Evolutionary conservation across 179 eudicot genomes (phyloP), one percentile per base, ranked within the genome.

Genomic region (Vitellaria paradoxa): DNA sequence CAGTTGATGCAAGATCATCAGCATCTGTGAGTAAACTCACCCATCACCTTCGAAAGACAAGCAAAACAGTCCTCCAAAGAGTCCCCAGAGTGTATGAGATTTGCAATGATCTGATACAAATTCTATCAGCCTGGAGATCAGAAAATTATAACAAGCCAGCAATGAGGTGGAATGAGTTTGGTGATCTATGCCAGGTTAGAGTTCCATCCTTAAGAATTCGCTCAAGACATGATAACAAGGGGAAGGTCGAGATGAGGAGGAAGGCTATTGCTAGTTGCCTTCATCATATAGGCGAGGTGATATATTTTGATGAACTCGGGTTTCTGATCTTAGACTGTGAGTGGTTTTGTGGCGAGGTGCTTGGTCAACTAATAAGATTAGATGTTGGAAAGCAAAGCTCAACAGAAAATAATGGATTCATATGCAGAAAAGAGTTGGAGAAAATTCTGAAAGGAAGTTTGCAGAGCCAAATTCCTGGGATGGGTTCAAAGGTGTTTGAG

Each of bases 1-100:
- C 98, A 67, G 89, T 93, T 68, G 99, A 96, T 84, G 97, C 96
- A 45, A 91, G 99, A 81, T 93, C 99, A 82, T 85, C 93, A 62
- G 88, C 88, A 61, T 89, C 96, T 6, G 97, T 88, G 65, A 88
- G 87, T 84, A 91, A 88, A 79, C 88, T 96, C 74, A 62, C 92
- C 55, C 97, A 93, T 37, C 99, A 96, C 83, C 76, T 96, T 65
- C 81, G 83, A 49, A 84, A 76, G 70, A 89, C 91, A 8, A 85
- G 96, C 89, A 93, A 84, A 77, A 87, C 85, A 42, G 78, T 88
- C 47, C 88, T 90, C 47, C 88, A 90, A 81, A 90, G 96, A 81
- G 96, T 90, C 57, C 99, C 98, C 62, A 80, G 89, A 73, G 96
- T 96, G 49, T 93, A 93, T 77, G 88, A 90, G 86, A 79, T 96